Conservation (phyloP, 2,329 filamentous ascomycete genomes). For the Aurifilum marmelostoma region DNA sequence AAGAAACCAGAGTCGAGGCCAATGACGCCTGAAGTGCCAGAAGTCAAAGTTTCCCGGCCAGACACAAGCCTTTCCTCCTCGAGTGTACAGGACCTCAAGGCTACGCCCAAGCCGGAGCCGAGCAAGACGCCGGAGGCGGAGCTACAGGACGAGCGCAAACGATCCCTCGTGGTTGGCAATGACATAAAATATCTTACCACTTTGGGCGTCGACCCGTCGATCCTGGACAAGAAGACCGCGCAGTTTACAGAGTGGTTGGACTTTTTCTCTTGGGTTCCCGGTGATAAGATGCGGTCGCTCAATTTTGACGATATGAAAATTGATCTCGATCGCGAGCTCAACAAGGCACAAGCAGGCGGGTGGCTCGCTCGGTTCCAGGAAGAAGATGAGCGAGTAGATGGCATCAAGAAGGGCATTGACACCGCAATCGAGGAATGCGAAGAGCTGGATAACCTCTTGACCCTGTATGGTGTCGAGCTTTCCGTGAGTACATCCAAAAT, state of each 20-base stretch:
- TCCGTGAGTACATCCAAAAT: constrained; percentile 61
- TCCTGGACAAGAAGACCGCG: constrained; percentile 76
- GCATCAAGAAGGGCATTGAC: constrained; percentile 85
- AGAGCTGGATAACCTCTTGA: constrained; percentile 91
- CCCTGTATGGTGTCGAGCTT: constrained; percentile 91
- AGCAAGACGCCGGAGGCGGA: constrained; percentile 37
- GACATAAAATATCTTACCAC: constrained; percentile 77
- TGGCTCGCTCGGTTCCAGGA: constrained; percentile 85
- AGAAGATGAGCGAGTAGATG: constrained; percentile 86
- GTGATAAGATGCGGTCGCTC: constrained; percentile 72
- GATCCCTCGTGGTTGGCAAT: constrained; percentile 69
- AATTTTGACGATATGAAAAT: constrained; percentile 79
- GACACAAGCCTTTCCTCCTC: constrained; percentile 35
- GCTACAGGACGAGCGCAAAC: constrained; percentile 55
- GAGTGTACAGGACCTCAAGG: constrained; percentile 9
- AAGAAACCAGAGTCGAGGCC: constrained; percentile 41
- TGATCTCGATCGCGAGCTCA: constrained; percentile 85
- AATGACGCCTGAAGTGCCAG: constrained; percentile 46
- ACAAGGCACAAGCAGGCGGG: constrained; percentile 87
- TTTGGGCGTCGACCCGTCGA: constrained; percentile 73
- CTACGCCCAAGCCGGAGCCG: constrained; percentile 37
- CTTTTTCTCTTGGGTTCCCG: constrained; percentile 85
- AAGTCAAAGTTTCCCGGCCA: constrained; percentile 59
- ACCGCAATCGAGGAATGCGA: constrained; percentile 93
- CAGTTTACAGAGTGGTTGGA: constrained; percentile 84